Percentiles rank a stretch among this genome's conserved stretches.
These are phyloP conservation scores for Phytopythium ostracodes DNA, from an alignment of 352 stramenopile genomes.

Conservation along the genomic window DNA sequence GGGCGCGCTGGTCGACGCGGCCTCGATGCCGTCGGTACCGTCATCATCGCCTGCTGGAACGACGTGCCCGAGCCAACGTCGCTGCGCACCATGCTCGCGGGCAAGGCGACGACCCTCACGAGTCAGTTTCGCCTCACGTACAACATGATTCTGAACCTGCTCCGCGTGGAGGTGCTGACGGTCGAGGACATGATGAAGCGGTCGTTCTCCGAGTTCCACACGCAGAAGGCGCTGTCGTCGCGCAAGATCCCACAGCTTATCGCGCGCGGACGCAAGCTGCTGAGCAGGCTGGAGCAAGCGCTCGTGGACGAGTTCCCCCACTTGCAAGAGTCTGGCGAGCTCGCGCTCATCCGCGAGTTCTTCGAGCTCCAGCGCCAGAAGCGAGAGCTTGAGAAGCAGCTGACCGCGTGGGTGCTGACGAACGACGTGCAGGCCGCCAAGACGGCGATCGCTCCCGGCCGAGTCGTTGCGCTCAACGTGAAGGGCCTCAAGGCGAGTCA, in stretches of 20 bases:
- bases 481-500: constrained; percentile 34
- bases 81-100: constrained; percentile 94
- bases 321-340: constrained; percentile 48
- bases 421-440: constrained; percentile 64
- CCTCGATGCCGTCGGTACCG: constrained; percentile 95
- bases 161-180: constrained; percentile 88
- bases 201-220: constrained; percentile 96
- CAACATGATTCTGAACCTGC: constrained; percentile 97
- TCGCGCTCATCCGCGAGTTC: constrained; percentile 58
- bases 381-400: constrained; percentile 57
- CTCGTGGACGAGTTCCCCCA: constrained; percentile 63
- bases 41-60: constrained; percentile 97
- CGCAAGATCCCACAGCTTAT: constrained; percentile 80
- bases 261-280: constrained; percentile 47
- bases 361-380: constrained; percentile 74
- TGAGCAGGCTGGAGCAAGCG: constrained; percentile 42
- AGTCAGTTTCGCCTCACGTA: constrained; percentile 99
- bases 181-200: constrained; percentile 97
- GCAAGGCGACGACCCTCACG: constrained; percentile 92
- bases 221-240: constrained; percentile 81
- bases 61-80: constrained; percentile 96
- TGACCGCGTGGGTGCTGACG: constrained; percentile 68
- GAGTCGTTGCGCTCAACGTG: constrained; percentile 58
- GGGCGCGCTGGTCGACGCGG: constrained; percentile 96
- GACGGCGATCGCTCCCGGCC: constrained; percentile 54